Evolutionary conservation across 1,284 basidiomycete species (phyloP).

Genomic region (Psilocybe mexicana): DNA sequence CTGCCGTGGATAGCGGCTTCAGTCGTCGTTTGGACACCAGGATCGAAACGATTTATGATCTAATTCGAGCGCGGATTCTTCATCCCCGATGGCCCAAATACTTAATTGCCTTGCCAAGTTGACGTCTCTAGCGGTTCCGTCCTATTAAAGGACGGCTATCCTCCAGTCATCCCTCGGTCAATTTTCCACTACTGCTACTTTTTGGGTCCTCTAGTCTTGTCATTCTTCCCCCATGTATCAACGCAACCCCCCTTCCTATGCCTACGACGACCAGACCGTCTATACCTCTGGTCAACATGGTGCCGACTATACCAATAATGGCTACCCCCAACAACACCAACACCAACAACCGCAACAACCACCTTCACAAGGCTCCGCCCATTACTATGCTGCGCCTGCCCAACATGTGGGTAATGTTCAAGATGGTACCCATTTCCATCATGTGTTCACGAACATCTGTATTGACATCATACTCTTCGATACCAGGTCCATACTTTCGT

Average conservation of each 20-base stretch:
- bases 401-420: conserved; percentile 23
- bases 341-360: no score
- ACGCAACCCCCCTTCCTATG: conserved; percentile 36
- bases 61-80: conserved; percentile 29
- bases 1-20: conserved; percentile 35
- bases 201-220: conserved; percentile 17
- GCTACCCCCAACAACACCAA: conserved; percentile 29
- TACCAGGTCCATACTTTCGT: conserved; percentile 35
- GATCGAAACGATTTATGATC: conserved; percentile 33
- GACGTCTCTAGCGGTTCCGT: conserved; percentile 42
- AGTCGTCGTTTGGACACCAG: conserved; percentile 37
- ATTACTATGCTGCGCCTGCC: conserved; percentile 33
- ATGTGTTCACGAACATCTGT: background rate
- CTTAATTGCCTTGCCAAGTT: conserved; percentile 39
- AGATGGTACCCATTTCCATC: conserved; percentile 25
- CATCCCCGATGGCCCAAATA: conserved; percentile 29
- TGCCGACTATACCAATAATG: conserved; percentile 28
- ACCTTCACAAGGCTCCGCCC: conserved; percentile 25
- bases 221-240: conserved; percentile 34
- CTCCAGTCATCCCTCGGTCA: conserved; percentile 29
- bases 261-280: conserved; percentile 37
- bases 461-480: conserved; percentile 20
- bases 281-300: conserved; percentile 27
- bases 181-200: conserved; percentile 27
- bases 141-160: conserved; percentile 42